Evolutionary conservation across 2,329 filamentous ascomycete genomes (phyloP).

Genomic region (Fusarium sublunatum): DNA sequence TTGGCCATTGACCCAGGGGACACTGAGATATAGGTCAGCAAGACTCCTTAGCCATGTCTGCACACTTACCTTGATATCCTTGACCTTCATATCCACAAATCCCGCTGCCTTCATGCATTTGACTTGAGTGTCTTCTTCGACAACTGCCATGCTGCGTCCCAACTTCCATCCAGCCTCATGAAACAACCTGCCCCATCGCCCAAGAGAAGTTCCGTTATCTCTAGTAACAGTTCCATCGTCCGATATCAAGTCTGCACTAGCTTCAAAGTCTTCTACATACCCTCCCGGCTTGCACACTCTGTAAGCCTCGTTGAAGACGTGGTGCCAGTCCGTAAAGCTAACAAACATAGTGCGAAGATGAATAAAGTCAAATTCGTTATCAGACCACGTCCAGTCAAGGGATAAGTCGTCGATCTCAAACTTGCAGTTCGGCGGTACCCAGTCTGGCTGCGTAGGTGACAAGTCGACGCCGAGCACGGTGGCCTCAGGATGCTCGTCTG

Average conservation of each 20-base stretch:
- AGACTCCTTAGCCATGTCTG: neutral
- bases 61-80: slow-evolving; percentile 9
- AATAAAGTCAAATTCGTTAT: slow-evolving; percentile 19
- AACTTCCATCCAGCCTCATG: slow-evolving; percentile 16
- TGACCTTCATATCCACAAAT: slow-evolving; percentile 15
- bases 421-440: slow-evolving; percentile 14
- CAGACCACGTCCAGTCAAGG: slow-evolving; percentile 7
- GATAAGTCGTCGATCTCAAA: slow-evolving; percentile 23
- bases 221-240: slow-evolving; percentile 17
- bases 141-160: slow-evolving; percentile 14
- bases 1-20: slow-evolving; percentile 16
- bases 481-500: slow-evolving; percentile 14
- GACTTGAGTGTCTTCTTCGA: slow-evolving; percentile 12
- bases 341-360: slow-evolving; percentile 18
- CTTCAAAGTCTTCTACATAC: slow-evolving; percentile 18
- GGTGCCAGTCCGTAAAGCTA: slow-evolving; percentile 15
- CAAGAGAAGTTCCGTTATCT: slow-evolving; percentile 13
- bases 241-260: slow-evolving; percentile 15
- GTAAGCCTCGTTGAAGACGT: slow-evolving; percentile 15
- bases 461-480: slow-evolving; percentile 18
- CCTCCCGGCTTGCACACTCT: slow-evolving; percentile 21
- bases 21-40: neutral
- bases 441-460: slow-evolving; percentile 15
- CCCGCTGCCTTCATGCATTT: slow-evolving; percentile 21
- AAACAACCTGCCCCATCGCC: slow-evolving; percentile 18